Evolutionary conservation across 805 yeast genomes (phyloP).

Genomic region (Jamesozyma lodderae): DNA sequence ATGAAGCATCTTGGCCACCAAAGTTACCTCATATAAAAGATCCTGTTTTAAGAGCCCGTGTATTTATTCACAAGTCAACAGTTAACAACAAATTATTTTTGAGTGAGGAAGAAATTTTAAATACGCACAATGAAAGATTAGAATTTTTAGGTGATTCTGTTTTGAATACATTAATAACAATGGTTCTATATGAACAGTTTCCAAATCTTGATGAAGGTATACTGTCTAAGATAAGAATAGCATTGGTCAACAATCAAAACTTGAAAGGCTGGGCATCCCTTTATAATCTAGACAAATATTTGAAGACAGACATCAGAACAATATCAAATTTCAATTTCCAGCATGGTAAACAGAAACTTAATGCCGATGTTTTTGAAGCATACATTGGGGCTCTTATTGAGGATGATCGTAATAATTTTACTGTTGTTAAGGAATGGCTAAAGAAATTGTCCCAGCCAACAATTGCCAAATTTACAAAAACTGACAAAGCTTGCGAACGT

Average conservation of each 20-base stretch:
- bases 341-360: conserved; percentile 55
- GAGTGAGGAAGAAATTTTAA: conserved; percentile 46
- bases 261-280: conserved; percentile 59
- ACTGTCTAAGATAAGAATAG: conserved; percentile 59
- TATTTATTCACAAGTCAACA: conserved; percentile 73
- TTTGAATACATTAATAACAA: conserved; percentile 61
- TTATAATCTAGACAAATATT: conserved; percentile 55
- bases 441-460: conserved; percentile 41
- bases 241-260: conserved; percentile 62
- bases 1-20: conserved; percentile 44
- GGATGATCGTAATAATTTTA: conserved; percentile 35
- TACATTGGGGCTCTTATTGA: conserved; percentile 76
- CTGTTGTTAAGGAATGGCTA: conserved; percentile 50
- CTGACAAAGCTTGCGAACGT: conserved; percentile 23
- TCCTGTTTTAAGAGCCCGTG: conserved; percentile 52
- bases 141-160: conserved; percentile 90
- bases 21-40: conserved; percentile 58
- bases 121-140: conserved; percentile 72
- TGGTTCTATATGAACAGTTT: conserved; percentile 53
- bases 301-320: conserved; percentile 41
- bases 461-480: conserved; percentile 20
- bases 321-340: conserved; percentile 26
- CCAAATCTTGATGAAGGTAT: conserved; percentile 76
- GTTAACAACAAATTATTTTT: conserved; percentile 50
- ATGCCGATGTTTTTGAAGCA: conserved; percentile 91